Percentiles rank a stretch among this genome's conserved stretches.
Evolutionary conservation across 1,284 basidiomycete species (phyloP).

Genomic region (Termitomyces sp.): DNA sequence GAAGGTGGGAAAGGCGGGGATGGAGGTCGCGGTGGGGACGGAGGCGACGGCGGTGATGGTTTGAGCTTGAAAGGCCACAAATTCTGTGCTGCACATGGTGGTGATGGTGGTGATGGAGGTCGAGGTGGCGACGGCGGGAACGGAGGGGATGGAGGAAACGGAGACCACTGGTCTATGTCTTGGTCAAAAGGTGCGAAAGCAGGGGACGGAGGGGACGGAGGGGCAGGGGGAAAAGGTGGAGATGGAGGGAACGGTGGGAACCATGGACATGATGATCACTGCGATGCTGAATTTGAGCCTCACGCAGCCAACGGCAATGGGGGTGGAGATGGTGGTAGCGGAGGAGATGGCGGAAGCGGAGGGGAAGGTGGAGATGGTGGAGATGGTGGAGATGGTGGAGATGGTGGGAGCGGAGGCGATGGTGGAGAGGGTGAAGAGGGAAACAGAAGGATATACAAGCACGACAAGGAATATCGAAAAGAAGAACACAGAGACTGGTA

Average conservation of each 20-base stretch:
- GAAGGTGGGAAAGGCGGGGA: neutral
- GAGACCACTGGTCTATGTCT: neutral
- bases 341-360: neutral
- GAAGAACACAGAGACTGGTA: neutral
- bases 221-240: neutral
- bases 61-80: neutral
- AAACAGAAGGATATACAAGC: neutral
- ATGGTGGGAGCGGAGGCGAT: neutral
- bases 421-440: neutral
- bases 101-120: neutral
- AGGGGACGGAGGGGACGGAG: neutral
- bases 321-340: conserved; percentile 5
- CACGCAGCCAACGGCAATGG: neutral
- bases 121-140: conserved; percentile 2
- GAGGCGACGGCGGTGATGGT: neutral
- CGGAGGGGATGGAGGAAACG: neutral
- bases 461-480: neutral
- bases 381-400: neutral
- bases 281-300: neutral
- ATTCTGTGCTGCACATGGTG: neutral
- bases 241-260: conserved; percentile 1
- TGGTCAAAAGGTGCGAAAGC: neutral
- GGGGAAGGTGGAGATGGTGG: neutral
- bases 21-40: conserved; percentile 3
- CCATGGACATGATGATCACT: neutral